Evolutionary conservation across 1,284 basidiomycete genomes (phyloP).

Genomic region (Ustilago tritici): DNA sequence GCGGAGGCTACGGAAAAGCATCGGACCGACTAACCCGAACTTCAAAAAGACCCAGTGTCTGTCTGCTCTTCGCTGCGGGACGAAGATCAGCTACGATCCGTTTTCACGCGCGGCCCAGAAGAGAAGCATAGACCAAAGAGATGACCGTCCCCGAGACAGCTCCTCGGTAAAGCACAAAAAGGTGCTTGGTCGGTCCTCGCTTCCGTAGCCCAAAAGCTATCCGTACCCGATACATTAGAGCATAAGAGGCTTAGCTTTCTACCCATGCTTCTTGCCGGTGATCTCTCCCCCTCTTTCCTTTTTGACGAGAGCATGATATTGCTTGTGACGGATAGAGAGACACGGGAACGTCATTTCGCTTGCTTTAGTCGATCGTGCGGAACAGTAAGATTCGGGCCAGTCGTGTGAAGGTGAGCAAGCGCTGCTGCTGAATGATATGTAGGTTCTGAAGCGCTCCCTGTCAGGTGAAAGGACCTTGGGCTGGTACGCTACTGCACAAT

Average conservation of each 20-base stretch:
- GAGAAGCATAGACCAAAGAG: neutral
- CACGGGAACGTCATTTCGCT: constrained; percentile 4
- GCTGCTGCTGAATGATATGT: neutral
- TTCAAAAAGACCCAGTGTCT: neutral
- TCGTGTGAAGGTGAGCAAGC: neutral
- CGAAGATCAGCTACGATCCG: neutral
- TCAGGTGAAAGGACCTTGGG: neutral
- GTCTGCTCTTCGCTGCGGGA: constrained; percentile 3
- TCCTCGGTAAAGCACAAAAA: neutral
- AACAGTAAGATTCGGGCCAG: neutral
- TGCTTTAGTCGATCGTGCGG: neutral
- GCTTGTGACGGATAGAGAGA: neutral
- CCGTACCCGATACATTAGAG: neutral
- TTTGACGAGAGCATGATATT: neutral
- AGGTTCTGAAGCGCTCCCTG: neutral
- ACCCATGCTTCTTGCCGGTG: neutral
- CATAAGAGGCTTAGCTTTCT: constrained; percentile 3
- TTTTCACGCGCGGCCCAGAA: neutral
- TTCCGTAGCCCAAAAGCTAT: neutral
- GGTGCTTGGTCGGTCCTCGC: neutral
- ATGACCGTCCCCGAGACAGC: neutral
- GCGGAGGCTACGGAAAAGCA: neutral
- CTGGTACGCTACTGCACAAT: neutral
- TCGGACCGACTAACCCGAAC: neutral
- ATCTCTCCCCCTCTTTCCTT: neutral